Evolutionary conservation across 257 asterid species (phyloP).

Genomic region (Sherardia arvensis): DNA sequence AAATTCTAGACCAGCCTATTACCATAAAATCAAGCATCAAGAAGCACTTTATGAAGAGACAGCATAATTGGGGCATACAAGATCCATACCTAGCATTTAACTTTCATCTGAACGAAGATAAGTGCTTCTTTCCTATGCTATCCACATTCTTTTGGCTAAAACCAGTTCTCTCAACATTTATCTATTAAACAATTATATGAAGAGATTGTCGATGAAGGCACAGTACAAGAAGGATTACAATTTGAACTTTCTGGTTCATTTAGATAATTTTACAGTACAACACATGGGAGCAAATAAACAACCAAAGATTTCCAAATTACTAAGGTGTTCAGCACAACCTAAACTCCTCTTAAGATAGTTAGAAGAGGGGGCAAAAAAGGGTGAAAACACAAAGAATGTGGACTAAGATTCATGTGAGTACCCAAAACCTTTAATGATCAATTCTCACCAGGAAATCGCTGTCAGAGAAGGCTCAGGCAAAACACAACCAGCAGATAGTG

Average conservation of each 20-base stretch:
- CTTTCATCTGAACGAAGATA: too few species aligned
- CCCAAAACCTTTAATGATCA: constrained; percentile 79
- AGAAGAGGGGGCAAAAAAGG: neutral
- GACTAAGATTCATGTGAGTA: constrained; percentile 48
- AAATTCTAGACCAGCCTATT: neutral
- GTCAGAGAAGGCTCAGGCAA: constrained; percentile 47
- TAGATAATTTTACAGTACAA: constrained; percentile 12
- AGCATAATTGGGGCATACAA: too few species aligned
- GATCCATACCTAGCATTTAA: too few species aligned
- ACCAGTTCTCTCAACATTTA: neutral
- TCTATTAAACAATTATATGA: neutral
- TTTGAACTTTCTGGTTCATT: neutral
- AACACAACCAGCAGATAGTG: constrained; percentile 45
- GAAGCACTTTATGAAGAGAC: neutral
- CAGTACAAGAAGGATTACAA: constrained; percentile 3
- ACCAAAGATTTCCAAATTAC: constrained; percentile 4
- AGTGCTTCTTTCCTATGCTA: too few species aligned
- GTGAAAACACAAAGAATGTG: neutral
- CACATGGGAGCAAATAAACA: constrained; percentile 3
- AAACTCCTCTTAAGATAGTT: constrained; percentile 19
- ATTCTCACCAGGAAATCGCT: constrained; percentile 99
- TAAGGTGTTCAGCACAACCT: constrained; percentile 14
- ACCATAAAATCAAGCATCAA: neutral
- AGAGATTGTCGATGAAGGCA: neutral
- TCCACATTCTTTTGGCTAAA: too few species aligned